A percentile compares a stretch with the other conserved stretches of the same genome.
phyloP scores from a whole-genome alignment of 257 asterid genomes.

The Solanum etuberosum region DNA sequence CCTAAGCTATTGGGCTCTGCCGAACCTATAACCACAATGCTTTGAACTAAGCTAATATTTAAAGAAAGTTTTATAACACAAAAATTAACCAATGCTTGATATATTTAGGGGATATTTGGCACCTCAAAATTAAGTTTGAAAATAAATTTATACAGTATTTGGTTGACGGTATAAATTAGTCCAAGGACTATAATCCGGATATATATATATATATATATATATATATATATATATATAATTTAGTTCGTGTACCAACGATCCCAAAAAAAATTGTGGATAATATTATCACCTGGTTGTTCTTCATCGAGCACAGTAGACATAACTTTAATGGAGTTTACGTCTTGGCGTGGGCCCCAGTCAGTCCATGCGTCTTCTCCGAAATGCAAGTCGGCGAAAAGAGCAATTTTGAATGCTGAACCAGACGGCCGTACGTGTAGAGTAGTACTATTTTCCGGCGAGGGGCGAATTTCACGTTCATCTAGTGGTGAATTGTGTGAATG shows the following conservation, averaged over 20 bases:
- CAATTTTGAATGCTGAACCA: constrained; percentile 47
- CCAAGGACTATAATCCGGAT: too few species aligned
- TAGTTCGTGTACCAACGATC: not conserved
- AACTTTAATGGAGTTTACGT: constrained; percentile 37
- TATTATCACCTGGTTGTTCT: constrained; percentile 57
- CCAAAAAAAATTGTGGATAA: not conserved
- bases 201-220: not conserved
- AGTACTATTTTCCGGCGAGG: not conserved
- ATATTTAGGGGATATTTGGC: not conserved
- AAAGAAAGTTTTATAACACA: not conserved
- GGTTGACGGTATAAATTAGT: not conserved
- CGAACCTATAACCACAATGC: not conserved
- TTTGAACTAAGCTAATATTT: not conserved
- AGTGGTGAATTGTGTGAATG: not conserved
- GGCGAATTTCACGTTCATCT: not conserved
- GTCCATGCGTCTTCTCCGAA: constrained; percentile 88
- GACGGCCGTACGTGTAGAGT: constrained; percentile 27
- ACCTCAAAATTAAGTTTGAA: not conserved
- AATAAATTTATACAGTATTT: not conserved
- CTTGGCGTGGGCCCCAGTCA: constrained; percentile 79
- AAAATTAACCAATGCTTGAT: not conserved
- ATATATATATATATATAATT: not conserved
- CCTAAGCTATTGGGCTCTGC: not conserved
- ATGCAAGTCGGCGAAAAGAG: constrained; percentile 82
- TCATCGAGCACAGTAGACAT: constrained; percentile 58